Evolutionary conservation across 1,284 basidiomycete species (phyloP), one percentile per base, ranked within the genome.

Genomic region (Pholiota adiposa): DNA sequence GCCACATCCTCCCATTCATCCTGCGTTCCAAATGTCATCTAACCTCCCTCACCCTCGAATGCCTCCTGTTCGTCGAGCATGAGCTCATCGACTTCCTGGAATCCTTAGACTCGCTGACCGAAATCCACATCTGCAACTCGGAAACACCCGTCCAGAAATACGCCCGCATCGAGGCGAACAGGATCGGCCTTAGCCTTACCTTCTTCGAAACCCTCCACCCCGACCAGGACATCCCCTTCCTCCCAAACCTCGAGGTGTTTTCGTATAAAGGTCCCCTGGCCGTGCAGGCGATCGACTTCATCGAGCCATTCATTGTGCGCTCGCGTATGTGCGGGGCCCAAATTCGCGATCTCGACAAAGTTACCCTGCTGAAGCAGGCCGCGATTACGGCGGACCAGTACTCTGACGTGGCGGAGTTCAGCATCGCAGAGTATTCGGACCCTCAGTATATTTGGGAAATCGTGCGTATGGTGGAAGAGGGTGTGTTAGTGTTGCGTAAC

Each of bases 151-250:
- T 19, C 7, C 29, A 16, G 8, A 48, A 31, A 8, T 16, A 23
- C 11, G 33, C 19, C 11, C 7, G 8, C 31, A 5, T 21, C n/a
- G 43, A 27, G 4, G 1, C 18, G 5, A 41, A 48, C n/a, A 18
- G 16, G 7, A 8, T 25, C 4, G 65, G 61, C 0, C 59, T 66
- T 5, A 54, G 51, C 8, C 19, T 38, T 8, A 40, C 34, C 14
- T 64, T 66, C 53, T 66, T 21, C 46, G 21, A 40, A 29, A 7
- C 64, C 61, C 53, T 66, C 21, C 49, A 66, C 40, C 64, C 62
- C 16, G 51, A 55, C 25, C 43, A 49, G 8, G 49, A 34, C 27
- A 31, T 57, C 14, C 33, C 56, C 3, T 63, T 58, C 51, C 61
- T 66, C 36, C 59, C 63, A 3, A 46, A 51, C 18, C 54, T 66